Conservation (phyloP, 371 early-diverging fungal species). For the Mucor irregularis region DNA sequence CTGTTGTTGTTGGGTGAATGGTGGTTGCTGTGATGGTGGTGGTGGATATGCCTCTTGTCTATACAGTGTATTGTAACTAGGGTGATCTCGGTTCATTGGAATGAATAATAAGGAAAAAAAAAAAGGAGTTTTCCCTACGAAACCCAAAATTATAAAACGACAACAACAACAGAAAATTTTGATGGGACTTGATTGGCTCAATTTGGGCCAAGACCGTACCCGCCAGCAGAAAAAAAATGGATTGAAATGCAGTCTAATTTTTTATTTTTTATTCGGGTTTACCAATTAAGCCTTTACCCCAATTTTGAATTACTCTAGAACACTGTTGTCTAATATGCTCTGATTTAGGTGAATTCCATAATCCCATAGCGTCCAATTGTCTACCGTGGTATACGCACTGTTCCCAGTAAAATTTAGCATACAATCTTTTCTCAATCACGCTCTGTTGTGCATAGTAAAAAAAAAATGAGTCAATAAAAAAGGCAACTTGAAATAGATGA, state of each 20-base stretch:
- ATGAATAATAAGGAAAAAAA: neutral
- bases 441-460: slow-evolving; percentile 18
- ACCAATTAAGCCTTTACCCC: slow-evolving; percentile 51
- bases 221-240: neutral
- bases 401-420: slow-evolving; percentile 51
- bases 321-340: slow-evolving; percentile 46
- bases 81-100: slow-evolving; percentile 5
- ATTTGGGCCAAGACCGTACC: neutral
- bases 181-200: too few species aligned
- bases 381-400: slow-evolving; percentile 50
- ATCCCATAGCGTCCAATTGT: slow-evolving; percentile 42
- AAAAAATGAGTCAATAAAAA: neutral
- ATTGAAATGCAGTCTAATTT: neutral
- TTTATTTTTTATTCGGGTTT: slow-evolving; percentile 19
- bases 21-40: neutral
- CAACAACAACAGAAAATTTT: neutral
- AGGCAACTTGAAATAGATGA: neutral
- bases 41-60: neutral
- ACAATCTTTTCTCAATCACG: slow-evolving; percentile 47
- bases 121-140: too few species aligned
- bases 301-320: slow-evolving; percentile 44
- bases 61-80: neutral
- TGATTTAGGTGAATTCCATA: slow-evolving; percentile 39
- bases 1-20: too few species aligned
- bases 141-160: neutral